phyloP scores from a whole-genome alignment of 2,329 filamentous ascomycete species.

The Nectriaceae sp. region DNA sequence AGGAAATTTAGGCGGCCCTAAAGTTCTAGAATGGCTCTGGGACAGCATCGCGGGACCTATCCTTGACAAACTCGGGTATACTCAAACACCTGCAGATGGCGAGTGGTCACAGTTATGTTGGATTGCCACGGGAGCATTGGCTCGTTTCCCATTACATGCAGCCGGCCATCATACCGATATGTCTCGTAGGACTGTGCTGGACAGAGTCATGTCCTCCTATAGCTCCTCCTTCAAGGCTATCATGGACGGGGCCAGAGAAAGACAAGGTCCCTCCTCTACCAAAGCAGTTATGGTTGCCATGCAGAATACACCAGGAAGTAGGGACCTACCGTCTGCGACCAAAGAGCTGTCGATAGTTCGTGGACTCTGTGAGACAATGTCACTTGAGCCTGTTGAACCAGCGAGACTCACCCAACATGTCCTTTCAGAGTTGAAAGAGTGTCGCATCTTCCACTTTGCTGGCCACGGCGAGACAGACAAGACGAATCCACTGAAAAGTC shows the following conservation, averaged over 20 bases:
- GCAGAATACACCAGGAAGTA: background rate
- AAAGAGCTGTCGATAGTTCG: background rate
- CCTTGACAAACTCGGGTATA: background rate
- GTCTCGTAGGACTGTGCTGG: slow-evolving; percentile 26
- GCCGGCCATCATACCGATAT: slow-evolving; percentile 31
- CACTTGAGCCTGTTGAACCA: background rate
- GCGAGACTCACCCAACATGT: background rate
- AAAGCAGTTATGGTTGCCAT: background rate
- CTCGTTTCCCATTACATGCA: slow-evolving; percentile 35
- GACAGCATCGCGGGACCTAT: background rate
- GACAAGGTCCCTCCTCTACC: background rate
- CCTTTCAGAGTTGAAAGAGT: background rate
- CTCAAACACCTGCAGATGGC: background rate
- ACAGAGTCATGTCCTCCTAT: slow-evolving; percentile 41
- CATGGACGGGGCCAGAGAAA: background rate
- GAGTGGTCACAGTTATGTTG: slow-evolving; percentile 35
- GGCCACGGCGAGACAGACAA: slow-evolving; percentile 3
- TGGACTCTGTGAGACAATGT: background rate
- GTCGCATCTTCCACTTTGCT: slow-evolving; percentile 5
- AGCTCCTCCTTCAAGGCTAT: slow-evolving; percentile 31
- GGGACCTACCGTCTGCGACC: background rate
- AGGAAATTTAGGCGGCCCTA: background rate
- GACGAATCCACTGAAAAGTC: background rate
- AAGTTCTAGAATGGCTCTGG: background rate
- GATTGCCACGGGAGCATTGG: slow-evolving; percentile 34